These are phyloP conservation scores for Adansonia rubrostipa DNA, from an alignment of 441 rosid species.

Conservation along the genomic window DNA sequence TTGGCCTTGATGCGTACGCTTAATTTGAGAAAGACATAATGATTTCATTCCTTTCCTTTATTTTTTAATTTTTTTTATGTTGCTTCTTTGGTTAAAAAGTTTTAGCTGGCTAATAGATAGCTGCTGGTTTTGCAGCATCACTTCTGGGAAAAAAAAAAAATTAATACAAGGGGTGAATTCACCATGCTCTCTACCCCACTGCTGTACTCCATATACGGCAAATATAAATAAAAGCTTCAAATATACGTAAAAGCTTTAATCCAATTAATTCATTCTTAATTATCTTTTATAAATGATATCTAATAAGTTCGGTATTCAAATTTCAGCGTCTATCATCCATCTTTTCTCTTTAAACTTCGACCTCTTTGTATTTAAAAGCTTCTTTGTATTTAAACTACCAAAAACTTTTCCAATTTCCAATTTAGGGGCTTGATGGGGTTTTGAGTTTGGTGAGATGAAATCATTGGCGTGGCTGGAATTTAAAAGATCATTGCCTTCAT, in stretches of 20 bases:
- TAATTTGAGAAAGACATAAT: conserved; percentile 27
- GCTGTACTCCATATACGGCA: conserved; percentile 9
- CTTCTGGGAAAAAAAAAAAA: conserved; percentile 4
- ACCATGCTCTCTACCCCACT: conserved; percentile 2
- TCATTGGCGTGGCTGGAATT: conserved; percentile 27
- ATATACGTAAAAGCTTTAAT: not conserved
- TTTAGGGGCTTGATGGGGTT: conserved; percentile 7
- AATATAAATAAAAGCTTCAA: conserved; percentile 7
- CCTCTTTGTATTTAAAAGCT: not conserved
- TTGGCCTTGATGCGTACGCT: conserved; percentile 27
- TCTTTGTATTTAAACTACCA: conserved; percentile 35
- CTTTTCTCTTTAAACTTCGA: too few species aligned
- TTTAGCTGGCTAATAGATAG: not conserved
- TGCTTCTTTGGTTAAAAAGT: conserved; percentile 18
- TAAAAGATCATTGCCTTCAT: not conserved
- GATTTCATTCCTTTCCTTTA: conserved; percentile 14
- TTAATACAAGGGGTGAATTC: conserved; percentile 6
- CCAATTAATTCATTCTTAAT: not conserved
- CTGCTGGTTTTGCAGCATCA: not conserved
- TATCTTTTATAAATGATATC: too few species aligned
- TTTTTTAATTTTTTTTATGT: conserved; percentile 2
- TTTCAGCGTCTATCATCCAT: too few species aligned
- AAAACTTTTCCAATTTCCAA: conserved; percentile 21
- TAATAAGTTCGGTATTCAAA: too few species aligned
- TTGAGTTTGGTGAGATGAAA: conserved; percentile 27